Percentiles rank a stretch among this genome's conserved stretches.
These are phyloP conservation scores for Globisporangium apiculatum DNA, from an alignment of 352 stramenopile genomes.

Conservation along the genomic window DNA sequence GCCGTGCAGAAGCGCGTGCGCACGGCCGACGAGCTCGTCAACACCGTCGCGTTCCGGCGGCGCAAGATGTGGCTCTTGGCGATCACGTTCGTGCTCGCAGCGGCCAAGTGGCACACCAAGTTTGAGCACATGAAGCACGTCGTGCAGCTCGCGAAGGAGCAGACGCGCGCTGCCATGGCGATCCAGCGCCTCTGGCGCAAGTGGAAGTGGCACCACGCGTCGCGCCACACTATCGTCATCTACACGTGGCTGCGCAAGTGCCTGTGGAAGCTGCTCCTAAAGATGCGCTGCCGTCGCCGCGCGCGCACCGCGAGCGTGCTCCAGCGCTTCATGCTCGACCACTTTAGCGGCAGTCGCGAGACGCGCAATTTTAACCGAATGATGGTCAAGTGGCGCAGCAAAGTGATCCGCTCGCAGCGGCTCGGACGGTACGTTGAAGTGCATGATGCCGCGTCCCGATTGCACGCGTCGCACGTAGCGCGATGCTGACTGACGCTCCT, in stretches of 20 bases:
- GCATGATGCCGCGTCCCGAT: too few species aligned
- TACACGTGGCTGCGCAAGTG: slow-evolving; percentile 68
- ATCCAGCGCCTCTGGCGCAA: slow-evolving; percentile 60
- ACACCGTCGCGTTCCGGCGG: slow-evolving; percentile 24
- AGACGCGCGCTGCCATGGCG: slow-evolving; percentile 29
- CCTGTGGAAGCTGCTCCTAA: slow-evolving; percentile 61
- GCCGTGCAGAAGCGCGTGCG: slow-evolving; percentile 12
- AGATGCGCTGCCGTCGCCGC: slow-evolving; percentile 35
- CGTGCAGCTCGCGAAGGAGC: slow-evolving; percentile 20
- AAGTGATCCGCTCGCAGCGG: slow-evolving; percentile 65
- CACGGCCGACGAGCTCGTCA: slow-evolving; percentile 22
- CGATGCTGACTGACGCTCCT: background rate
- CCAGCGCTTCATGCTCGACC: slow-evolving; percentile 50
- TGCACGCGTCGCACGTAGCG: too few species aligned
- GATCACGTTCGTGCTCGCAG: slow-evolving; percentile 29
- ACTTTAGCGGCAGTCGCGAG: slow-evolving; percentile 47
- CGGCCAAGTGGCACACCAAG: slow-evolving; percentile 25
- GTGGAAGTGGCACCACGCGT: slow-evolving; percentile 56
- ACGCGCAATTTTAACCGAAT: slow-evolving; percentile 68
- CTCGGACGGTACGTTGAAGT: slow-evolving; percentile 21
- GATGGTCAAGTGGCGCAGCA: slow-evolving; percentile 66
- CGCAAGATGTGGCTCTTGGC: slow-evolving; percentile 50
- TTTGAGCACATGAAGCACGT: slow-evolving; percentile 29
- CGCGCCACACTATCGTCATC: slow-evolving; percentile 50
- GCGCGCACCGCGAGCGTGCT: slow-evolving; percentile 27